phyloP scores from a whole-genome alignment of 345 rosid species.

The Eutrema yunnanense region DNA sequence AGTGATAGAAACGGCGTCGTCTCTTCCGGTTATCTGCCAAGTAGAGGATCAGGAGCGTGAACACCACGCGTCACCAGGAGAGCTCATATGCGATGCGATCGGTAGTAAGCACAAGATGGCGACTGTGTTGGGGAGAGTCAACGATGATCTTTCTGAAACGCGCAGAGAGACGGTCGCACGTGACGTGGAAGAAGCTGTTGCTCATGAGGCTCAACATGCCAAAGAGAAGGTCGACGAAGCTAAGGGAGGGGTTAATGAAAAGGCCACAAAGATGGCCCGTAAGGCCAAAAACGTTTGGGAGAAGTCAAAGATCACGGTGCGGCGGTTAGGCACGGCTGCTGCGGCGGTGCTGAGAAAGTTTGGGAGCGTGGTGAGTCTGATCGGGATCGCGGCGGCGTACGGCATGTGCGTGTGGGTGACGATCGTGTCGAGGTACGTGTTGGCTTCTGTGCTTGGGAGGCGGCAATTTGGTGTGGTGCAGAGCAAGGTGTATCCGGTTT shows the following conservation, averaged over 20 bases:
- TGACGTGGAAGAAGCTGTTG: background rate
- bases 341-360: conserved; percentile 12
- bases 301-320: background rate
- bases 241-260: background rate
- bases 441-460: conserved; percentile 47
- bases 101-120: conserved; percentile 45
- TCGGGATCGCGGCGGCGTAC: conserved; percentile 52
- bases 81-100: conserved; percentile 41
- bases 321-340: background rate
- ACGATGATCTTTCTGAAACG: conserved; percentile 1
- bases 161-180: background rate
- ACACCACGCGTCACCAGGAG: conserved; percentile 20
- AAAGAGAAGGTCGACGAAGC: background rate
- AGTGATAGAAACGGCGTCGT: conserved; percentile 26
- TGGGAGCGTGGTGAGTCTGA: conserved; percentile 32
- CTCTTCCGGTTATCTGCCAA: background rate
- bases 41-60: background rate
- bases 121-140: conserved; percentile 30
- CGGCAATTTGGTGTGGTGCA: conserved; percentile 58
- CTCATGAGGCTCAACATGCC: background rate
- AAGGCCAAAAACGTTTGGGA: conserved; percentile 15
- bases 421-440: conserved; percentile 51
- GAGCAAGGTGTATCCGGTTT: conserved; percentile 70
- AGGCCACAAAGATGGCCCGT: conserved; percentile 11
- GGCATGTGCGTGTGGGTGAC: conserved; percentile 85